Conservation (phyloP, 31 red algal species). For the Odonthalia washingtoniensis region DNA sequence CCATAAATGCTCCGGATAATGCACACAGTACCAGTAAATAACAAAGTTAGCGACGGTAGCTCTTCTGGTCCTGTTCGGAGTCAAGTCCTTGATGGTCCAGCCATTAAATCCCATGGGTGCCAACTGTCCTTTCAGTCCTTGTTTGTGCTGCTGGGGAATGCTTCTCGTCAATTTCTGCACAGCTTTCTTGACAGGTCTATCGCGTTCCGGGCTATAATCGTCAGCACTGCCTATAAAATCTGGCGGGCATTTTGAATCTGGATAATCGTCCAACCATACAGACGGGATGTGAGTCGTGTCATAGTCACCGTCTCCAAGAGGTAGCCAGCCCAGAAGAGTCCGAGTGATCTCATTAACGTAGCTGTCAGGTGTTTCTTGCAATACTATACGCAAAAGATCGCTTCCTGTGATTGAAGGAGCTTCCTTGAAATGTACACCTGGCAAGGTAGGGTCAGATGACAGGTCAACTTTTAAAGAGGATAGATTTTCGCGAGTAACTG, state of each 20-base stretch:
- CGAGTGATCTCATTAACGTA: slow-evolving; percentile 84
- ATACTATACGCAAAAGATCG: slow-evolving; percentile 47
- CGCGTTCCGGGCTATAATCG: slow-evolving; percentile 41
- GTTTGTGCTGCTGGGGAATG: slow-evolving; percentile 66
- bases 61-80: slow-evolving; percentile 78
- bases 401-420: slow-evolving; percentile 48
- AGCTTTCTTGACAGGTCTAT: slow-evolving; percentile 73
- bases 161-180: slow-evolving; percentile 57
- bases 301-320: slow-evolving; percentile 19
- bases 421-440: slow-evolving; percentile 44
- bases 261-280: slow-evolving; percentile 48
- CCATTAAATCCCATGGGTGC: slow-evolving; percentile 56
- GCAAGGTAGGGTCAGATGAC: not conserved
- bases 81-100: slow-evolving; percentile 66
- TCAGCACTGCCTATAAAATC: slow-evolving; percentile 75
- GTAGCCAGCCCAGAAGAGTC: slow-evolving; percentile 70
- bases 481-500: slow-evolving; percentile 17
- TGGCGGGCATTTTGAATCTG: slow-evolving; percentile 65
- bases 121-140: slow-evolving; percentile 48
- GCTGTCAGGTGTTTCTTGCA: slow-evolving; percentile 62
- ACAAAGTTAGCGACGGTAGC: slow-evolving; percentile 73
- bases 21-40: slow-evolving; percentile 64
- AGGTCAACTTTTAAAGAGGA: slow-evolving; percentile 9
- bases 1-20: slow-evolving; percentile 55
- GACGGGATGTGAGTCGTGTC: slow-evolving; percentile 17